Evolutionary conservation across 73 alveolate species (phyloP).

Genomic region (Paramecium sexaurelia): DNA sequence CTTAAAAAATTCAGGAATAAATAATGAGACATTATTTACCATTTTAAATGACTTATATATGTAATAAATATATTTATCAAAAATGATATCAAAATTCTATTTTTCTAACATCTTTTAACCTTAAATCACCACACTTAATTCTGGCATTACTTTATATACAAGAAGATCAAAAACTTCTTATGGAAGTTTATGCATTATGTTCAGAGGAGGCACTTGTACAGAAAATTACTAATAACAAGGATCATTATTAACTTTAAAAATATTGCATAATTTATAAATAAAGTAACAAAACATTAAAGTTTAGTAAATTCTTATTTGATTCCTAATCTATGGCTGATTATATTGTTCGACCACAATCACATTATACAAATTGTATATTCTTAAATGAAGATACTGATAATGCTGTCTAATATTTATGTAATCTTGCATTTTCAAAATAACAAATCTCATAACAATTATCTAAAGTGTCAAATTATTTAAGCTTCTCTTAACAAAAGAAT

Average conservation of each 20-base stretch:
- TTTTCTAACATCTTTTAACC: neutral
- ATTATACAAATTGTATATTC: neutral
- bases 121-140: neutral
- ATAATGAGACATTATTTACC: neutral
- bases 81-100: neutral
- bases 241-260: neutral
- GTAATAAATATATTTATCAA: neutral
- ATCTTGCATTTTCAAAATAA: neutral
- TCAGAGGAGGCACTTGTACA: neutral
- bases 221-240: neutral
- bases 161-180: neutral
- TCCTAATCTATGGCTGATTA: neutral
- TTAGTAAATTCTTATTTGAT: neutral
- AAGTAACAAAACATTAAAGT: neutral
- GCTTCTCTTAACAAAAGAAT: neutral
- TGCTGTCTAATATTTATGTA: neutral
- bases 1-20: conserved; percentile 4
- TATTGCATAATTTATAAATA: neutral
- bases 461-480: neutral
- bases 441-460: neutral
- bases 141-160: neutral
- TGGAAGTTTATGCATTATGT: neutral
- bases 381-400: neutral
- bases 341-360: neutral
- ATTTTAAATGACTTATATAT: neutral